phyloP scores from a whole-genome alignment of 441 rosid species.

The Corymbia calophylla region DNA sequence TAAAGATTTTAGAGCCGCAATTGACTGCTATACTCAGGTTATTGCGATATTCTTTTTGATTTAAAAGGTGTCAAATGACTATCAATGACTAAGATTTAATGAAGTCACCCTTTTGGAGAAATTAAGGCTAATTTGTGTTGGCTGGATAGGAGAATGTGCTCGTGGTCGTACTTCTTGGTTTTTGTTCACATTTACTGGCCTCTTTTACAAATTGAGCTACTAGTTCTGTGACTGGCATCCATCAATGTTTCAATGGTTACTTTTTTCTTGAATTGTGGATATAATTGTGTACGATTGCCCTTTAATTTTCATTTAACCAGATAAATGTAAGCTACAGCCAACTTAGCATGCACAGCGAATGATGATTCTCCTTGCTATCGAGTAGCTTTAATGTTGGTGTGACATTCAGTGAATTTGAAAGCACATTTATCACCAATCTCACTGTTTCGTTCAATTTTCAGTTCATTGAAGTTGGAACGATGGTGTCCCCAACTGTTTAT shows the following conservation, averaged over 20 bases:
- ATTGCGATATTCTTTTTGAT: neutral
- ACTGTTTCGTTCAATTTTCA: conserved; percentile 20
- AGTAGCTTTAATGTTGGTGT: neutral
- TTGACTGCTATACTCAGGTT: conserved; percentile 73
- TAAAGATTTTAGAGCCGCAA: conserved; percentile 63
- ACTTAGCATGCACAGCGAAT: neutral
- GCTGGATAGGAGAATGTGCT: neutral
- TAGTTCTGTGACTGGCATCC: neutral
- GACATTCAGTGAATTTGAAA: neutral
- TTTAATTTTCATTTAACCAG: neutral
- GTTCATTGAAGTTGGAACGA: conserved; percentile 72
- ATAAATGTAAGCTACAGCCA: neutral
- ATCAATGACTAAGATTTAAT: neutral
- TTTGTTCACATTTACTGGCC: neutral
- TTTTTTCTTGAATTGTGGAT: neutral
- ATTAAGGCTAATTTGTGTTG: neutral
- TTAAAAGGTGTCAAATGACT: neutral
- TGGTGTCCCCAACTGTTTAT: conserved; percentile 69
- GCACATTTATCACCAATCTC: neutral
- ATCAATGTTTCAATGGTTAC: neutral
- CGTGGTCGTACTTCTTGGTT: neutral
- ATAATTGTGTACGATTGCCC: neutral
- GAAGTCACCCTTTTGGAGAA: neutral
- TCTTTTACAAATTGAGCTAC: neutral
- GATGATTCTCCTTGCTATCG: neutral